Base-by-base conservation (phyloP, 2,329 filamentous ascomycete genomes). In the Aspergillus piperis region DNA sequence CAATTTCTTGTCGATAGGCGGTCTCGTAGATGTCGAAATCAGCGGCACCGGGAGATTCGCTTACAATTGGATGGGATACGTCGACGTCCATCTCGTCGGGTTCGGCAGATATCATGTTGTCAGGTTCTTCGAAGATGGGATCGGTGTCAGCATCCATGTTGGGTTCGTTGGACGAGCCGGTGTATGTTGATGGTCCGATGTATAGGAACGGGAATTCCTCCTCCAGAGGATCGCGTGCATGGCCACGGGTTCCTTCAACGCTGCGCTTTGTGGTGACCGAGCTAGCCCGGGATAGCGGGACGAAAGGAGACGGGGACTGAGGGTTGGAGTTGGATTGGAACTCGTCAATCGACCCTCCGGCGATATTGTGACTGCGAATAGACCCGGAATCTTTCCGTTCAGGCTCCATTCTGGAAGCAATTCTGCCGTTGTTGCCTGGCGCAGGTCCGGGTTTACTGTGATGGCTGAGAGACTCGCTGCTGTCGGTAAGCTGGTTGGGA, bases 11-110 rank as follows among this genome's bases (percentile, higher is more conserved):
- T 70, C 91, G 87, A 73, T 96, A 97, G 0, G 94, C 94, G 0
- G 85, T 86, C 73, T 96, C 91, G 74, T 96, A 97, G 60, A 98
- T 89, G 71, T 95, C 88, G 68, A 91, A 91, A 62, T 96, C 92
- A 5, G 91, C 90, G 1, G 88, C 89, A 0, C 89, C 89, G 2
- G 94, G 94, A 1, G 91, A 96, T 75, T 96, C 92, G 30, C 90
- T 91, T 42, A 96, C 88, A 4, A 89, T 73, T 21, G 72, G 77
- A 21, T 69, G 67, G 15, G 63, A 47, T 8, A 59, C 51, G 11
- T 65, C 62, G 7, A 30, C 57, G 15, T 57, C 57, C 25, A 55
- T 51, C 15, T 73, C 76, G 8, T 73, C 66, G 23, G 76, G 72
- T 57, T 78, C 75, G 42, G 70, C 73, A 49, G 73, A 63, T 25